Evolutionary conservation across 352 stramenopile genomes (phyloP).

Genomic region (Pythium volutum): DNA sequence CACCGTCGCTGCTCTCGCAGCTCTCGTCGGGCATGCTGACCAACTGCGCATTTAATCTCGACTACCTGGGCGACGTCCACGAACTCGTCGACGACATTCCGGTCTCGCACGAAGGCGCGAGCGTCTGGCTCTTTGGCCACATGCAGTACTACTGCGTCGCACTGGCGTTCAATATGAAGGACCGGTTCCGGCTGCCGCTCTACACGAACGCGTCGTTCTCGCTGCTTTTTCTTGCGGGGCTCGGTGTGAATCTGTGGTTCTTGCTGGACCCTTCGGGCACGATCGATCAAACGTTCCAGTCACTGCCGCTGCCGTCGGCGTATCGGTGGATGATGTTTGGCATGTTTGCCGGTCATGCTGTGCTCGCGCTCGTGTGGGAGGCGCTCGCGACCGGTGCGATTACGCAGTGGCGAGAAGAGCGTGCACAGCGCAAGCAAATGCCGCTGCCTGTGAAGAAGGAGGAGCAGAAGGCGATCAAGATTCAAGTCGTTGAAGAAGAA

Average conservation of each 20-base stretch:
- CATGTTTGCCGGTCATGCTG: slow-evolving; percentile 39
- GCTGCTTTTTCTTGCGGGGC: slow-evolving; percentile 20
- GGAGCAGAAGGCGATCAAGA: too few species aligned
- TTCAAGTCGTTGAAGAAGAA: too few species aligned
- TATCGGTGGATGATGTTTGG: slow-evolving; percentile 43
- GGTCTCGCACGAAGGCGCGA: slow-evolving; percentile 45
- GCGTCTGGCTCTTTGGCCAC: slow-evolving; percentile 59
- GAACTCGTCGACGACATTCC: slow-evolving; percentile 33
- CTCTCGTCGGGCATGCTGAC: background rate
- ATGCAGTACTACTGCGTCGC: slow-evolving; percentile 51
- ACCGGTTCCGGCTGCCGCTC: slow-evolving; percentile 46
- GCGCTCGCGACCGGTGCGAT: slow-evolving; percentile 10
- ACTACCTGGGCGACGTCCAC: slow-evolving; percentile 21
- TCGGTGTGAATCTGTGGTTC: slow-evolving; percentile 50
- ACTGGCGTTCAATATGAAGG: slow-evolving; percentile 52
- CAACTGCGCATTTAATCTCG: slow-evolving; percentile 34
- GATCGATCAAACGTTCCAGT: slow-evolving; percentile 44
- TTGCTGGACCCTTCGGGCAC: slow-evolving; percentile 36
- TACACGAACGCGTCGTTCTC: slow-evolving; percentile 48
- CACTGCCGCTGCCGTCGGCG: slow-evolving; percentile 34
- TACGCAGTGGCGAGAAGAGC: slow-evolving; percentile 4
- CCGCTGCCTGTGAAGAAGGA: too few species aligned
- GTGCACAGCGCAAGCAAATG: background rate
- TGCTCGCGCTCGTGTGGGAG: slow-evolving; percentile 22
- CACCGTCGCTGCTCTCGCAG: slow-evolving; percentile 3